Conservation (phyloP, 202 grass and related monocot genomes). For the Eragrostis tef region DNA sequence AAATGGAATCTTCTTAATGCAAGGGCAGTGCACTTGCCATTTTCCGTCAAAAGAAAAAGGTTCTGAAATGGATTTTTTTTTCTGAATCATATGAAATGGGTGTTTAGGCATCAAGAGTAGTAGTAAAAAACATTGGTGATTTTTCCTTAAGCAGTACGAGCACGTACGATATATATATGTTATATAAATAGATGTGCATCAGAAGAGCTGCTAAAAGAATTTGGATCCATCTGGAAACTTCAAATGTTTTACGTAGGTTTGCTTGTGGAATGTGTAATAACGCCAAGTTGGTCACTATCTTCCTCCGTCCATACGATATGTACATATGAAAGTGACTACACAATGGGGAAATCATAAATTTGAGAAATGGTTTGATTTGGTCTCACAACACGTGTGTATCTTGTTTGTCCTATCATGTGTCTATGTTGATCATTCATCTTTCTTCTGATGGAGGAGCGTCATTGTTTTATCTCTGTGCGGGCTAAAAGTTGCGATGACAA, state of each 20-base stretch:
- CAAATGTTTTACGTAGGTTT: not conserved
- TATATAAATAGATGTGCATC: not conserved
- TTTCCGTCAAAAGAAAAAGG: too few relatives aligned
- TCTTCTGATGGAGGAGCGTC: not conserved
- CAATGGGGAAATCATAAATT: not conserved
- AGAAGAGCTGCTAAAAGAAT: not conserved
- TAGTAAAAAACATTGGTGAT: not conserved
- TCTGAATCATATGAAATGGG: too few relatives aligned
- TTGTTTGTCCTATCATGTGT: not conserved
- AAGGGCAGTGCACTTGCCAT: too few relatives aligned
- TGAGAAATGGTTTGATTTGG: conserved; percentile 24
- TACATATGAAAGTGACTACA: not conserved
- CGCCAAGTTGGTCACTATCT: not conserved
- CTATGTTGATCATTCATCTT: not conserved
- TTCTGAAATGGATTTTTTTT: too few relatives aligned
- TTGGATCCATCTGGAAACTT: not conserved
- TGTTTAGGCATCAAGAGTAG: not conserved
- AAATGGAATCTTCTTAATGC: too few relatives aligned
- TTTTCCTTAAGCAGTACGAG: not conserved
- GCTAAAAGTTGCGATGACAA: not conserved
- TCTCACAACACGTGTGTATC: not conserved
- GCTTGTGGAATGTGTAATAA: not conserved
- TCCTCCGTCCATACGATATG: not conserved
- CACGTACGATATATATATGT: not conserved
- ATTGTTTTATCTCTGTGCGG: not conserved